Base-by-base conservation (phyloP, 805 yeast genomes). In the Cyberlindnera saturnus region DNA sequence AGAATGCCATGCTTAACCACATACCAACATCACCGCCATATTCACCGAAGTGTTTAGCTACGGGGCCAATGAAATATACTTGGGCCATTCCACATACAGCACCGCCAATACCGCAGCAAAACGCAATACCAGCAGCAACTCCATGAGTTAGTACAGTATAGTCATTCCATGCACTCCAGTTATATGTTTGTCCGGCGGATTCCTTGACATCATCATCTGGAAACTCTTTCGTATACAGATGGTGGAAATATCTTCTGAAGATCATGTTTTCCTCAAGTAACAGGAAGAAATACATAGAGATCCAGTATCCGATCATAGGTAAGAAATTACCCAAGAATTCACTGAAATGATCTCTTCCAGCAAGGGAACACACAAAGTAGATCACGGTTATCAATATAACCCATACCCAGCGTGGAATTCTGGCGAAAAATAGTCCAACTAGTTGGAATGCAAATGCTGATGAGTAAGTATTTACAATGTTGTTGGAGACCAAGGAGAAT, bases 291-390 rank as follows among this genome's bases (percentile, higher is more conserved):
- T 87, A 88, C 69, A 87, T 85, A 44, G 90, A 77, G 44, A 86
- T 77, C 96, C 96, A 87, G 64, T 87, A 87, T 1, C 95, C 95
- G 46, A 87, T 75, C 96, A 87, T 87, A 9, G 96, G 96, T 55
- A 87, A 67, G 63, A 87, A 87, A 57, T 87, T 87, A 8, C 86
- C 77, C 51, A 87, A 66, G 45, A 87, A 85, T 2, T 79, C 71
- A 43, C 86, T 70, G 58, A 88, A 83, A 52, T 81, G 79, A 58
- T 82, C 67, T 53, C 82, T 72, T 13, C 96, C 96, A n/a, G 77
- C 90, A 48, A 86, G 63, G 2, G 95, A 82, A 56, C 87, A 75
- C 10, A 82, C 75, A 48, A 84, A 68, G 56, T 81, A 84, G 17
- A 84, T 65, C 1, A 69, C 74, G 11, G 88, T 82, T 20, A 82